These are phyloP conservation scores for Cyathus striatus DNA, from an alignment of 768 basidiomycete genomes.

Conservation along the genomic window DNA sequence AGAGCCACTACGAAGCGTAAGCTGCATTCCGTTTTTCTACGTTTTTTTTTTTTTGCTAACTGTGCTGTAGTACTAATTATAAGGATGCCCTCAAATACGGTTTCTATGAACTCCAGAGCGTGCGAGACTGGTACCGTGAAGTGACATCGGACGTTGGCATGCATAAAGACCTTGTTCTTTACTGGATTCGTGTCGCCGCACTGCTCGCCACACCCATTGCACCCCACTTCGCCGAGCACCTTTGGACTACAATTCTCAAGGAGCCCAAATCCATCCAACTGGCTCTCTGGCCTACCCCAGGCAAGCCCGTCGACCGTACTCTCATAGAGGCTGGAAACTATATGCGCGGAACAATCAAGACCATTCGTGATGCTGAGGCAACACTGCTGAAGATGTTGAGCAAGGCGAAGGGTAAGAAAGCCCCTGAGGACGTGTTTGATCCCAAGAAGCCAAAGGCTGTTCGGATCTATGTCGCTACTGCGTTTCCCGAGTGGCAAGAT, in stretches of 20 bases:
- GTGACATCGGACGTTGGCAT: constrained; percentile 86
- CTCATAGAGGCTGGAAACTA: constrained; percentile 74
- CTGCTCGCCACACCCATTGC: constrained; percentile 83
- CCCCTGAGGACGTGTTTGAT: constrained; percentile 57
- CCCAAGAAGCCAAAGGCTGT: constrained; percentile 82
- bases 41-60: neutral
- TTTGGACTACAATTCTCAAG: constrained; percentile 74
- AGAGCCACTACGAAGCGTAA: constrained; percentile 77
- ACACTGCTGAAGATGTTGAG: constrained; percentile 71
- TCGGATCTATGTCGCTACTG: constrained; percentile 83
- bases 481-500: constrained; percentile 95
- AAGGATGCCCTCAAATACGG: constrained; percentile 95
- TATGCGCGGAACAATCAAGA: constrained; percentile 89
- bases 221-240: constrained; percentile 91
- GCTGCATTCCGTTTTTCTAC: constrained; percentile 19
- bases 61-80: constrained; percentile 69
- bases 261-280: constrained; percentile 73
- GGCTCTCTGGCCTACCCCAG: constrained; percentile 77
- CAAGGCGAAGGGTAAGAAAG: constrained; percentile 69
- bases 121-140: constrained; percentile 95
- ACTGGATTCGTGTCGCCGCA: constrained; percentile 81
- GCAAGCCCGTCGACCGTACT: constrained; percentile 52
- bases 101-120: constrained; percentile 91
- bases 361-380: constrained; percentile 84
- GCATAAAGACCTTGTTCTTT: constrained; percentile 82